Evolutionary conservation across 2,329 filamentous ascomycete genomes (phyloP), one percentile per base, ranked within the genome.

Genomic region (Trichoderma aggressivum): DNA sequence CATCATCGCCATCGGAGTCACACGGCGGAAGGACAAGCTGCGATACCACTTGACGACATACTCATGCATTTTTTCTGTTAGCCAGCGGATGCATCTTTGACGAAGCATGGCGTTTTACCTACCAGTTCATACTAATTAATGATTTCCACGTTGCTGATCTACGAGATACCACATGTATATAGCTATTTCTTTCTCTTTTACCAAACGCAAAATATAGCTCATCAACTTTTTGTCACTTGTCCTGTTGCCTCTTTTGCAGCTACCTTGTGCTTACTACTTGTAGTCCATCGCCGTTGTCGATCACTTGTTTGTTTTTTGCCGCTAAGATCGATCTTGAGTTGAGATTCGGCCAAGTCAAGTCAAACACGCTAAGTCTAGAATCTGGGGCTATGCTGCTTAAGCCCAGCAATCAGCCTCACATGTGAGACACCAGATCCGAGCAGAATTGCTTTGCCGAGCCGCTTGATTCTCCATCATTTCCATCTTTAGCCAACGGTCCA

Each of bases 151-250:
- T 32, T 34, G 14, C 18, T 24, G 36, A 32, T n/a, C 24, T 21
- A 39, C 11, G 66, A 69, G 56, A 69, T 69, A 69, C 66, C 39
- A 61, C 7, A 43, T n/a, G 18, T 69, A 21, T 53, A 30, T 50
- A 68, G 43, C 39, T 43, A 43, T 50, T 53, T 34, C 8, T 18
- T 63, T 53, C 3, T 16, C 10, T 7, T 30, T 56, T 24, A 43
- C 16, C 18, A 63, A 32, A 21, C n/a, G 18, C 16, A 34, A 32
- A 60, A 11, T 30, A 66, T 16, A 55, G 47, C 34, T n/a, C 26
- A 65, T 24, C 16, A 58, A 30, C 12, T 43, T 24, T 18, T 14
- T 2, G 1, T 18, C 7, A 10, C 58, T 36, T 21, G 8, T 21
- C 16, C 5, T 55, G 3, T 16, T 5, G 11, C 14, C 12, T 3